Conservation (phyloP, 768 basidiomycete species). For the Suillus decipiens region DNA sequence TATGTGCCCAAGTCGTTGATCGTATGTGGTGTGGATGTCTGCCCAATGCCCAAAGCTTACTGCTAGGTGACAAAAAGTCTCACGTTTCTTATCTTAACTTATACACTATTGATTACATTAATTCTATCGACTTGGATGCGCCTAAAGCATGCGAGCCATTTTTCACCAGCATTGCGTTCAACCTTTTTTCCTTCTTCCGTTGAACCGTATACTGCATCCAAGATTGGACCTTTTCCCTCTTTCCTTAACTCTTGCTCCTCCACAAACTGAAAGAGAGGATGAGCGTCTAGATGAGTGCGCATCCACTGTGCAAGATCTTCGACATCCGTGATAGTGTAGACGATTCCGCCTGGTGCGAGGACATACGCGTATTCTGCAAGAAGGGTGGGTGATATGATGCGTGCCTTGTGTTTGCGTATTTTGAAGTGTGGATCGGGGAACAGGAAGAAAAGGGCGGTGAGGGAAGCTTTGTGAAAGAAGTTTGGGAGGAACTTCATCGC, state of each 20-base stretch:
- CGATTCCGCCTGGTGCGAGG: constrained; percentile 87
- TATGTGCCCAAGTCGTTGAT: no score
- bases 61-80: not conserved
- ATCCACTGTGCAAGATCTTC: constrained; percentile 95
- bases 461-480: constrained; percentile 88
- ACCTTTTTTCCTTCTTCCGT: constrained; percentile 99
- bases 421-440: constrained; percentile 99
- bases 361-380: constrained; percentile 97
- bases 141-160: constrained; percentile 91
- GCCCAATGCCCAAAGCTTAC: no score
- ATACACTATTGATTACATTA: not conserved
- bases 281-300: constrained; percentile 81
- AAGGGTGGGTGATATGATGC: constrained; percentile 97
- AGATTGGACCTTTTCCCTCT: constrained; percentile 71
- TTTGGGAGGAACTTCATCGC: constrained; percentile 99
- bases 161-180: constrained; percentile 85
- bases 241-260: constrained; percentile 74
- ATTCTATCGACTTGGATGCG: constrained; percentile 42
- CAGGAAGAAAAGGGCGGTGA: constrained; percentile 94
- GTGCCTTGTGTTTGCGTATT: constrained; percentile 95
- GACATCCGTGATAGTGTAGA: constrained; percentile 98
- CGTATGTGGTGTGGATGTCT: no score
- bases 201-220: constrained; percentile 80
- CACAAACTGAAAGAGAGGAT: constrained; percentile 84
- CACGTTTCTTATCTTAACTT: not conserved